Percentiles rank a stretch among this genome's conserved stretches.
Evolutionary conservation across 2,329 filamentous ascomycete genomes (phyloP).

Genomic region (Zymoseptoria ardabiliae): DNA sequence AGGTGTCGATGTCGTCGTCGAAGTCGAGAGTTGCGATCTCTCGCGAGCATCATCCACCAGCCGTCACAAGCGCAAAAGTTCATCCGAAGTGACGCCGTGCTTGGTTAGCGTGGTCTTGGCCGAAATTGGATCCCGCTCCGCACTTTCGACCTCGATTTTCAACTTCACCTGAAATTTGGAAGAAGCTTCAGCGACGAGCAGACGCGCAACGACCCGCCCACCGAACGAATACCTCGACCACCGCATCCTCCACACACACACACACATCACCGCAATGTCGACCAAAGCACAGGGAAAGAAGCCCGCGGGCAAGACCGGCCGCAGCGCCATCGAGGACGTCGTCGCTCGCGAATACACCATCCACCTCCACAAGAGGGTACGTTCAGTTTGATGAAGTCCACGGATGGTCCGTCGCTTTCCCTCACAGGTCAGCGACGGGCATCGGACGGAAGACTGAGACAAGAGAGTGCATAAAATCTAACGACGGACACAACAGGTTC

Average conservation of each 20-base stretch:
- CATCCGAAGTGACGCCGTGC: background rate
- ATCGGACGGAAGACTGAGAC: slow-evolving; percentile 63
- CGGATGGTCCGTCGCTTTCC: slow-evolving; percentile 38
- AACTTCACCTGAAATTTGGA: background rate
- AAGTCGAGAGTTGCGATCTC: background rate
- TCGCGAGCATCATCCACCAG: background rate
- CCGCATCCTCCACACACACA: slow-evolving; percentile 5
- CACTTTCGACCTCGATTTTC: background rate
- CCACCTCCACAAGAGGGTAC: slow-evolving; percentile 98
- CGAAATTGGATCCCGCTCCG: background rate
- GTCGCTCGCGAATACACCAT: slow-evolving; percentile 99
- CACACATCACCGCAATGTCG: slow-evolving; percentile 32
- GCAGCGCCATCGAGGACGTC: slow-evolving; percentile 97
- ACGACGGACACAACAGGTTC: slow-evolving; percentile 56
- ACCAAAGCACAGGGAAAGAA: slow-evolving; percentile 42
- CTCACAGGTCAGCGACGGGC: slow-evolving; percentile 21
- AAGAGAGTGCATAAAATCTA: slow-evolving; percentile 31
- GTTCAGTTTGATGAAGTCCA: slow-evolving; percentile 70
- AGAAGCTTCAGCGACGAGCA: background rate
- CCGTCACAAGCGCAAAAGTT: background rate
- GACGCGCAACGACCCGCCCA: slow-evolving; percentile 4
- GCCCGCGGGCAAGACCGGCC: slow-evolving; percentile 66
- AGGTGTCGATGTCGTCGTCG: background rate
- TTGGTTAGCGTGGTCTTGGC: background rate
- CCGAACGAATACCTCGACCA: slow-evolving; percentile 4